phyloP scores from a whole-genome alignment of 139 green algal species.

The Haematococcus lacustris region DNA sequence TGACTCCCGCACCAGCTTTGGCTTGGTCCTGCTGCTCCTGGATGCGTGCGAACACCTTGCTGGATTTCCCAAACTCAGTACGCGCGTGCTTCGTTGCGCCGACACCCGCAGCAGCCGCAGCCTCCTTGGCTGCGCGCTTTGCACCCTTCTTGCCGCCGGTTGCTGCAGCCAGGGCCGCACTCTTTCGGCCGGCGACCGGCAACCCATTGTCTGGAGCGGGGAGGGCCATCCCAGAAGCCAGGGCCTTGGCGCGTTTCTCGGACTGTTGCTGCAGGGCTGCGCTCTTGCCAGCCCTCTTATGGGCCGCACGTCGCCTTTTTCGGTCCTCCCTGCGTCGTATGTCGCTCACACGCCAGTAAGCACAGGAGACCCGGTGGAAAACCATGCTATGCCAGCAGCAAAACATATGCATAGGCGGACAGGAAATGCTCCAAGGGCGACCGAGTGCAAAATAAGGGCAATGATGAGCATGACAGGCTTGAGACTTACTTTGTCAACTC shows the following conservation, averaged over 20 bases:
- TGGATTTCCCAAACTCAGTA: constrained; percentile 45
- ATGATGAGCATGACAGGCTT: not conserved
- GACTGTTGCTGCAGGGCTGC: constrained; percentile 33
- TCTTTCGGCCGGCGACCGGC: constrained; percentile 47
- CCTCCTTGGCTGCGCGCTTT: constrained; percentile 15
- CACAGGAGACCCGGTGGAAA: not conserved
- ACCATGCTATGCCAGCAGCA: not conserved
- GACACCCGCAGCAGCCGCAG: constrained; percentile 4
- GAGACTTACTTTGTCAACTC: constrained; percentile 49
- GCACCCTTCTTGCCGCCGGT: constrained; percentile 9
- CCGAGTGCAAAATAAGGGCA: not conserved
- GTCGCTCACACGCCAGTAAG: not conserved
- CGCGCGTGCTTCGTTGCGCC: constrained; percentile 16
- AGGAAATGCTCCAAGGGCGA: not conserved
- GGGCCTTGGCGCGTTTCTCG: constrained; percentile 18
- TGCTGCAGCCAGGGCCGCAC: constrained; percentile 11
- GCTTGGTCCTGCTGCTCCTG: not conserved
- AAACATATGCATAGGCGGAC: not conserved
- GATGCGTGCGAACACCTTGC: constrained; percentile 52
- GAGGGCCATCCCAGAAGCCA: constrained; percentile 11
- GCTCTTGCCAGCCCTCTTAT: constrained; percentile 58
- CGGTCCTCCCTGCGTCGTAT: constrained; percentile 61
- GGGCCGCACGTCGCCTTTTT: constrained; percentile 46
- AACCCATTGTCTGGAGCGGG: not conserved
- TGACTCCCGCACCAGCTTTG: not conserved